Base-by-base conservation (phyloP, 1,284 basidiomycete species). In the Microbotryum lychnidis-dioicae region DNA sequence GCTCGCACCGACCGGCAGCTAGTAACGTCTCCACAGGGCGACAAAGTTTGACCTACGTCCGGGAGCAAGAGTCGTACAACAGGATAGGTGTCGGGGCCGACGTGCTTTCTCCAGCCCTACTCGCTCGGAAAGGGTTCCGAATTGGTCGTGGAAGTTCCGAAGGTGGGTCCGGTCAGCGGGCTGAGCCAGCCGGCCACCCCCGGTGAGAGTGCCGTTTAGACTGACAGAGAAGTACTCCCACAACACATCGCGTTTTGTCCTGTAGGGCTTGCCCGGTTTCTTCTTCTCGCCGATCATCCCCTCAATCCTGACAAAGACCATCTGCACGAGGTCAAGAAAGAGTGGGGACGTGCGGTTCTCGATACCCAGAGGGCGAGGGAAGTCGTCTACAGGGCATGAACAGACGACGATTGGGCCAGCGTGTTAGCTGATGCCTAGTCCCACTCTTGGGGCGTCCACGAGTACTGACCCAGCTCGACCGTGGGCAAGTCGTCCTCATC, bases 81-180 rank as follows among this genome's bases (percentile, higher is more conserved):
- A 0, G 79, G 79, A 66, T 79, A 79, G 45, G 80, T 64, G 62
- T 80, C 79, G 50, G 75, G 74, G 10, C 79, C 79, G 25, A 77
- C 76, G n/a, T 74, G 70, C 14, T 66, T 59, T 27, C 78, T 72
- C 77, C 78, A 80, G 3, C 72, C 56, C 59, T 75, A 10, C 37
- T 18, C 37, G 9, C 12, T 16, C 14, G 5, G 37, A 42, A 18
- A 16, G 37, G 37, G 37, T 42, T 42, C 14, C 37, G 37, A 42
- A 18, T 16, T 12, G 31, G 37, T 42, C 12, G 37, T 16, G 37
- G 23, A 23, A 23, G 37, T 42, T 42, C 37, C 37, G 37, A 42
- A 42, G 14, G 23, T 60, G 23, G 51, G 21, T 31, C 29, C 3
- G 51, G 44, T 31, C 29, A 55, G 57, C 74, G 69, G 6, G 21